These are phyloP conservation scores for Phyllosticta paracitricarpa DNA, from an alignment of 2,329 filamentous ascomycete species.

Conservation along the genomic window DNA sequence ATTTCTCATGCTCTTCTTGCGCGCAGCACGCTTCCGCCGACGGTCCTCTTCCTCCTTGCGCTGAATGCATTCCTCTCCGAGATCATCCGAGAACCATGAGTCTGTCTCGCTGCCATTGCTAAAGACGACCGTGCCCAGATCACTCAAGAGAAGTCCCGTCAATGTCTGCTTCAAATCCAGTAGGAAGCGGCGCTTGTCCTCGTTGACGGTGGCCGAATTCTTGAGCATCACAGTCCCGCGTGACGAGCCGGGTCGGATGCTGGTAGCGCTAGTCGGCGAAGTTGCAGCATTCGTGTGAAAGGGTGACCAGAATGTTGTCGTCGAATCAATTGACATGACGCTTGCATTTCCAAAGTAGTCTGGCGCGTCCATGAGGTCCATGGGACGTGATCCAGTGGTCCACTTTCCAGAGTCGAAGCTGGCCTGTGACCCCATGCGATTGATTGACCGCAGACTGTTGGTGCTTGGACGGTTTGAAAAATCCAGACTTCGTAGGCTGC, in stretches of 20 bases:
- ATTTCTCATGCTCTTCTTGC: conserved; percentile 51
- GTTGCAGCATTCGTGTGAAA: conserved; percentile 56
- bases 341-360: conserved; percentile 62
- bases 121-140: conserved; percentile 78
- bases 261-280: conserved; percentile 54
- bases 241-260: conserved; percentile 54
- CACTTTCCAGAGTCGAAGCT: conserved; percentile 62
- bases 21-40: conserved; percentile 27
- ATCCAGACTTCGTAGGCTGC: conserved; percentile 32
- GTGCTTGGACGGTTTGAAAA: conserved; percentile 43
- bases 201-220: conserved; percentile 43
- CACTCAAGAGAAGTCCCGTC: conserved; percentile 76
- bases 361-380: conserved; percentile 57
- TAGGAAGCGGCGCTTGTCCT: conserved; percentile 71
- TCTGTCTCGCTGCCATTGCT: conserved; percentile 89
- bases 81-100: conserved; percentile 61
- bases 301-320: conserved; percentile 80
- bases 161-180: conserved; percentile 67
- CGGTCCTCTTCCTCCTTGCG: conserved; percentile 31
- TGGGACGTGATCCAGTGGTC: conserved; percentile 42
- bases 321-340: conserved; percentile 62
- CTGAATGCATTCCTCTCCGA: conserved; percentile 38
- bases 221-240: conserved; percentile 57
- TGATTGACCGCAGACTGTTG: conserved; percentile 48
- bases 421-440: conserved; percentile 57